phyloP scores from a whole-genome alignment of 306 rosid species.

The Albizia julibrissin region DNA sequence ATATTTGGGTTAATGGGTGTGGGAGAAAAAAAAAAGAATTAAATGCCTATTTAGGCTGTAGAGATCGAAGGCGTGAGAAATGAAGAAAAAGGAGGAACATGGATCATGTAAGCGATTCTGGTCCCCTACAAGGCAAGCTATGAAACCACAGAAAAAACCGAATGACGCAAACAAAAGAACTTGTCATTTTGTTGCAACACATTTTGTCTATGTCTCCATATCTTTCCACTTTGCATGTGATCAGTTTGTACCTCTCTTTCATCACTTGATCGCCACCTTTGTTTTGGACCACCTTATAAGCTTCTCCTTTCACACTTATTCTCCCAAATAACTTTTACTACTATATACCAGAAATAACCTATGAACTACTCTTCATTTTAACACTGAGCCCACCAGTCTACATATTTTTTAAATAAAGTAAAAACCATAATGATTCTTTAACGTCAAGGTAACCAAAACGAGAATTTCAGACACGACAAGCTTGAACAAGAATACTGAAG shows the following conservation, averaged over 20 bases:
- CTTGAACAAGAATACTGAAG: slow-evolving; percentile 40
- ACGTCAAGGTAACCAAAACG: slow-evolving; percentile 31
- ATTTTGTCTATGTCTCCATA: background rate
- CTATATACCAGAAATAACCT: too few relatives aligned
- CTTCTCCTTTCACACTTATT: slow-evolving; percentile 6
- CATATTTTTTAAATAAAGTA: background rate
- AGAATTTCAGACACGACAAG: slow-evolving; percentile 30
- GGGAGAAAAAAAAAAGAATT: background rate
- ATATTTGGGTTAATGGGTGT: background rate
- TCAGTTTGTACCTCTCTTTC: slow-evolving; percentile 19
- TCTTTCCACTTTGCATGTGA: background rate
- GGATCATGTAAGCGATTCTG: background rate
- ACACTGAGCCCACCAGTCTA: background rate
- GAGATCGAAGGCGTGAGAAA: background rate
- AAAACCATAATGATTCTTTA: slow-evolving; percentile 17
- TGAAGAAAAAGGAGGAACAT: background rate
- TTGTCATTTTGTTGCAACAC: background rate
- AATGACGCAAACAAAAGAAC: background rate
- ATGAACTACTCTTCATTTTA: background rate
- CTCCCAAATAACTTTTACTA: background rate
- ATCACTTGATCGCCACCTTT: background rate
- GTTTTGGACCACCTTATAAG: slow-evolving; percentile 19
- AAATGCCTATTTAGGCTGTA: background rate
- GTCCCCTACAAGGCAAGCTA: background rate
- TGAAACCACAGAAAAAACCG: background rate